Base-by-base conservation (phyloP, 192 early-diverging fungal species). In the Funneliformis mosseae region DNA sequence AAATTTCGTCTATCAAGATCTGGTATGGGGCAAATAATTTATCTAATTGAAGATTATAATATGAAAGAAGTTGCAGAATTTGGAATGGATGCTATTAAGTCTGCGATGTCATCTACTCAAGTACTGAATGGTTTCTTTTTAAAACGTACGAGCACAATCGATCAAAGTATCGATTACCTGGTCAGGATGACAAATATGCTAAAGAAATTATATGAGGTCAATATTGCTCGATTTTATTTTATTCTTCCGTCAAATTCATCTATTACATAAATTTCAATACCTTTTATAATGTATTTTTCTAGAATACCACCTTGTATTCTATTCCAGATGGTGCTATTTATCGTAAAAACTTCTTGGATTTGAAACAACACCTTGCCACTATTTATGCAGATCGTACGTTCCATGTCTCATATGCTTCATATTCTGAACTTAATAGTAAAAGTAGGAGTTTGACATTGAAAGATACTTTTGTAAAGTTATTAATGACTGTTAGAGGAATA, bases 31-130 rank as follows among this genome's bases (percentile, higher is more conserved):
- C 88, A 97, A 74, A 87, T 96, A 12, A 90, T 97, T 45, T 99
- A 99, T 78, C 83, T 99, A 28, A 86, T 99, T 27, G 97, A 99
- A 85, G 93, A 95, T 25, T 88, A 90, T 61, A 89, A 90, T 64
- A 82, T 86, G 0, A 91, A 92, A n/a, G 91, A 90, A 4, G 89
- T 87, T 5, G 81, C 86, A 10, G 82, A 89, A 23, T 87, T 95
- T 73, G 91, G 93, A 25, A 76, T 89, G 61, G 87, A 88, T 2
- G 86, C 91, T 0, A 88, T 97, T 14, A 87, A 89, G 27, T 92
- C 96, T 5, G 92, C 94, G 0, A 83, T 97, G 63, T 90, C 93
- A 2, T 85, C 91, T 41, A 89, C 88, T 18, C 96, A 97, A 83
- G 82, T 97, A 5, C 78, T 90, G 39, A 87, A 97, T 70, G 93